phyloP scores from a whole-genome alignment of 169 alveolate species.

The Besnoitia besnoiti region DNA sequence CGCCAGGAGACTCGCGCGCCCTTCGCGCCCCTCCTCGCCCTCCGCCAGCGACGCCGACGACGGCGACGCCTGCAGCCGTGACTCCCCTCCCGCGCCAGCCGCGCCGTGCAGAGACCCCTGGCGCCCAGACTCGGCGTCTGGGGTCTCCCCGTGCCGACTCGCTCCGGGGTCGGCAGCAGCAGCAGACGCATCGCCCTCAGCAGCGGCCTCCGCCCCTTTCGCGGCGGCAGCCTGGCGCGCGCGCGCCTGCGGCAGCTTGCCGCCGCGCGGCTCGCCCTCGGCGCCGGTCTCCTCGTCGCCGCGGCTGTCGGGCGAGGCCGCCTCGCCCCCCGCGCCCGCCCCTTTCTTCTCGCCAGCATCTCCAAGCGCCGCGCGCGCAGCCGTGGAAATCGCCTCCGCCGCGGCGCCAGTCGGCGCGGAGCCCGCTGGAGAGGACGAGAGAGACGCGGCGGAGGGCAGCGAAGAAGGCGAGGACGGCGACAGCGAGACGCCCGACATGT shows the following conservation, averaged over 20 bases:
- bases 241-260: not conserved
- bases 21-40: no score
- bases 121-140: no score
- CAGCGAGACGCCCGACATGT: not conserved
- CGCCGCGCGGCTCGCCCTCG: not conserved
- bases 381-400: not conserved
- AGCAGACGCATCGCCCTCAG: not conserved
- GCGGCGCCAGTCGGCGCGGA: not conserved
- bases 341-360: not conserved
- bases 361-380: not conserved
- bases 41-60: no score
- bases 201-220: not conserved
- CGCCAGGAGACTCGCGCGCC: not conserved
- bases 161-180: not conserved
- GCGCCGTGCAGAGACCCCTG: not conserved
- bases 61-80: no score
- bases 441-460: no score
- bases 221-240: not conserved
- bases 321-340: not conserved
- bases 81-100: not conserved
- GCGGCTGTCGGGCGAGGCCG: no score
- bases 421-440: not conserved
- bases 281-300: not conserved
- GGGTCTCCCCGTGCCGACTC: constrained; percentile 18
- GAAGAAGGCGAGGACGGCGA: not conserved